A percentile compares a stretch with the other conserved stretches of the same genome.
Evolutionary conservation across 805 yeast genomes (phyloP).

Genomic region (Candida pseudofarinosa): DNA sequence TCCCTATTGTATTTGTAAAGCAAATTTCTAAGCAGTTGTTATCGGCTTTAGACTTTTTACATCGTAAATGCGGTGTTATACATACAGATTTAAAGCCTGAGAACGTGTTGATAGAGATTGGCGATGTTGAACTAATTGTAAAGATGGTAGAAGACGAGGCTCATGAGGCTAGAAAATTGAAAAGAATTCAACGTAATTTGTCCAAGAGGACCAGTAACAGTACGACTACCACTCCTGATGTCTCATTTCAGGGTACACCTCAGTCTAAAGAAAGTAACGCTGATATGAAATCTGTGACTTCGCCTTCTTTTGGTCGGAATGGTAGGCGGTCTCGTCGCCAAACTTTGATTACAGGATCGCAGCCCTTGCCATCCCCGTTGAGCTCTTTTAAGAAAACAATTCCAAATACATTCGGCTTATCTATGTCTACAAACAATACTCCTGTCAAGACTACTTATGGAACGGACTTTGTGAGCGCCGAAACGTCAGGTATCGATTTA

Average conservation of each 20-base stretch:
- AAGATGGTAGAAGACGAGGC: slow-evolving; percentile 60
- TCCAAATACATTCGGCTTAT: slow-evolving; percentile 32
- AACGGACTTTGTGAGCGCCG: slow-evolving; percentile 5
- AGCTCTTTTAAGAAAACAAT: slow-evolving; percentile 49
- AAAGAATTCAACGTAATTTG: slow-evolving; percentile 37
- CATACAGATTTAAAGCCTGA: slow-evolving; percentile 76
- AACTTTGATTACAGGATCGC: slow-evolving; percentile 83
- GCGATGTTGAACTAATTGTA: slow-evolving; percentile 77
- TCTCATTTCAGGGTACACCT: slow-evolving; percentile 10
- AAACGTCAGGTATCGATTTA: slow-evolving; percentile 14
- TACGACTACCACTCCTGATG: slow-evolving; percentile 12
- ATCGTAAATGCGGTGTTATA: slow-evolving; percentile 68
- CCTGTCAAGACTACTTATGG: slow-evolving; percentile 21
- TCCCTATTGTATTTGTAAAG: slow-evolving; percentile 73
- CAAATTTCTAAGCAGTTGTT: slow-evolving; percentile 78
- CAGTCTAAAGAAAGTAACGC: slow-evolving; percentile 3
- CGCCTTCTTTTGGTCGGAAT: slow-evolving; percentile 40
- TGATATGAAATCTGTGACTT: slow-evolving; percentile 9
- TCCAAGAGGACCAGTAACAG: slow-evolving; percentile 17
- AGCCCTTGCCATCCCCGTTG: slow-evolving; percentile 87
- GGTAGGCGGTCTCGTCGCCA: slow-evolving; percentile 61
- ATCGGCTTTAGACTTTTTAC: slow-evolving; percentile 67
- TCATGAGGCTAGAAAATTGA: slow-evolving; percentile 43
- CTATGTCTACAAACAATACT: slow-evolving; percentile 38
- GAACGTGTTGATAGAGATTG: slow-evolving; percentile 73